Percentiles rank a stretch among this genome's conserved stretches.
Evolutionary conservation across 148 eudicot species (phyloP).

Genomic region (Vaccinium macrocarpon): DNA sequence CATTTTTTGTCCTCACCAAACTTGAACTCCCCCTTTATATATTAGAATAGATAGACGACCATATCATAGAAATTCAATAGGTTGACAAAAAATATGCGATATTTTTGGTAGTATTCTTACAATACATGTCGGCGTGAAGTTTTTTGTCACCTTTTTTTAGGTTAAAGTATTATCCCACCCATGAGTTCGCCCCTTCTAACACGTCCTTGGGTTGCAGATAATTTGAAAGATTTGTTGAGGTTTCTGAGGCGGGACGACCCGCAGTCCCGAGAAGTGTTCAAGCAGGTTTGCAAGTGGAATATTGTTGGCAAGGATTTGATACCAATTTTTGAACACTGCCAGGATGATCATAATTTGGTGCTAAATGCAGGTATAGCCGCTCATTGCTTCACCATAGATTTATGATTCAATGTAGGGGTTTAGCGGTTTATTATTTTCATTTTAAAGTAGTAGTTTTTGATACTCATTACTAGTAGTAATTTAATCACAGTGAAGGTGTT

Average conservation of each 20-base stretch:
- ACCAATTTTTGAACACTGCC: conserved; percentile 78
- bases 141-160: too few relatives aligned
- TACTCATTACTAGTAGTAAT: not conserved
- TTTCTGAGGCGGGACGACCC: conserved; percentile 92
- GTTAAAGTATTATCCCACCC: too few relatives aligned
- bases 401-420: not conserved
- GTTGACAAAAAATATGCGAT: too few relatives aligned
- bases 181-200: not conserved
- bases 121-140: too few relatives aligned
- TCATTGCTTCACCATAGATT: not conserved
- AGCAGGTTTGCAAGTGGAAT: conserved; percentile 93
- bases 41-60: too few relatives aligned
- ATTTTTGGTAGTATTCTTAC: too few relatives aligned
- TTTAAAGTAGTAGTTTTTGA: conserved; percentile 5
- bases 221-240: conserved; percentile 93
- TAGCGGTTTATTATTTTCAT: not conserved
- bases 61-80: too few relatives aligned
- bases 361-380: conserved; percentile 63
- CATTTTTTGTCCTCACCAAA: too few relatives aligned
- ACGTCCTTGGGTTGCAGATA: conserved; percentile 44
- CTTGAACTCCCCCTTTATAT: too few relatives aligned
- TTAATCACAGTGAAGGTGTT: conserved; percentile 71
- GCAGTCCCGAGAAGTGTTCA: conserved; percentile 77
- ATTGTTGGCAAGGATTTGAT: conserved; percentile 77
- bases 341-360: conserved; percentile 71